Conservation (phyloP, 1,284 basidiomycete species). For the Pseudozyma flocculosa region DNA sequence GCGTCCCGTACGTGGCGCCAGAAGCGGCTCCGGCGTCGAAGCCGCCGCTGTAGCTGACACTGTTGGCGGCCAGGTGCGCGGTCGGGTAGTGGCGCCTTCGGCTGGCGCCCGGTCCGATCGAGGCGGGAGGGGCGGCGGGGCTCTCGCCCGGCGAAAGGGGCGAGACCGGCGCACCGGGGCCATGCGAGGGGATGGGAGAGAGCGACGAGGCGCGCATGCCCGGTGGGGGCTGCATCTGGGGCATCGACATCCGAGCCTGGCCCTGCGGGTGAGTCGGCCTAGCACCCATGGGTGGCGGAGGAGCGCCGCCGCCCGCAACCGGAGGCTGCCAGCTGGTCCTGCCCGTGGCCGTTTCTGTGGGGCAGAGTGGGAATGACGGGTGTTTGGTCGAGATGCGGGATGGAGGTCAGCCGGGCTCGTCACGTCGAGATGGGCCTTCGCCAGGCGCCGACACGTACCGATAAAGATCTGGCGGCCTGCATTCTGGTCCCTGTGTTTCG, state of each 20-base stretch:
- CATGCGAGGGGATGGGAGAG: constrained; percentile 23
- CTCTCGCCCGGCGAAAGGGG: constrained; percentile 2
- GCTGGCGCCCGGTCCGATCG: constrained; percentile 58
- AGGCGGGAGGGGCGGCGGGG: constrained; percentile 47
- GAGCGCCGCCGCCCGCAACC: constrained; percentile 6
- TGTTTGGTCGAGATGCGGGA: neutral
- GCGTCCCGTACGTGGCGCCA: constrained; percentile 51
- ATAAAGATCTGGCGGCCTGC: constrained; percentile 83
- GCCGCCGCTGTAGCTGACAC: constrained; percentile 57
- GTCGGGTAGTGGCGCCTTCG: constrained; percentile 60
- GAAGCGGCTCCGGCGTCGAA: constrained; percentile 59
- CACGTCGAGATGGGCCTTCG: no score
- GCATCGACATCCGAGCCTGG: constrained; percentile 55
- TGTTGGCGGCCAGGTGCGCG: constrained; percentile 58
- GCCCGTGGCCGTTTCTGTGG: constrained; percentile 54
- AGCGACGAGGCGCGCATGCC: constrained; percentile 37
- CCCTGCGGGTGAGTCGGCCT: constrained; percentile 53
- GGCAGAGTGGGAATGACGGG: neutral
- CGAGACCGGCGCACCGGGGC: constrained; percentile 32
- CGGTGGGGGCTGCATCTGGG: constrained; percentile 46
- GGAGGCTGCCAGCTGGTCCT: constrained; percentile 59
- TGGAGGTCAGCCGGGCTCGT: no score
- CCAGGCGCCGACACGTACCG: constrained; percentile 57
- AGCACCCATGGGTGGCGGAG: constrained; percentile 25
- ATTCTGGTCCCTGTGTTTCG: constrained; percentile 69